phyloP scores from a whole-genome alignment of 2,329 filamentous ascomycete species.

The Colletotrichum sp. region DNA sequence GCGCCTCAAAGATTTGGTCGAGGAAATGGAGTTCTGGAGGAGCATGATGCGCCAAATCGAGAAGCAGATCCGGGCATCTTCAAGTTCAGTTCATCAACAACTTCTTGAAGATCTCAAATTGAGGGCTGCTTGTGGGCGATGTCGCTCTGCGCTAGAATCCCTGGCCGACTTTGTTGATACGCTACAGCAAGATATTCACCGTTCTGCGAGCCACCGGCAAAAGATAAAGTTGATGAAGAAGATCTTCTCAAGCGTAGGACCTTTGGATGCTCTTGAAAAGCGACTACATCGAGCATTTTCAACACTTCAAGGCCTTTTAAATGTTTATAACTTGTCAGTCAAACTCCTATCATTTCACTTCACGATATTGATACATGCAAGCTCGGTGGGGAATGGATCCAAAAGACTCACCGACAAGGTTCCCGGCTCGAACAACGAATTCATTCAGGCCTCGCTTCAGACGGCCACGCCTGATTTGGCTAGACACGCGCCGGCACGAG shows the following conservation, averaged over 20 bases:
- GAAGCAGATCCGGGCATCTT: neutral
- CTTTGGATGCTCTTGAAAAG: too few relatives aligned
- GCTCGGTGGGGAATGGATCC: too few relatives aligned
- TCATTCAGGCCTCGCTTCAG: too few relatives aligned
- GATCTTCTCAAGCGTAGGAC: rapidly evolving
- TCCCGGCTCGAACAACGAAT: too few relatives aligned
- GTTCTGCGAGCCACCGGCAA: rapidly evolving
- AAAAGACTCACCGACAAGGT: too few relatives aligned
- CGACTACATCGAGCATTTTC: too few relatives aligned
- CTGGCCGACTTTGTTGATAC: neutral
- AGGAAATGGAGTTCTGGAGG: conserved; percentile 15
- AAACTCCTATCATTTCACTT: too few relatives aligned
- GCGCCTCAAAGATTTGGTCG: conserved; percentile 19
- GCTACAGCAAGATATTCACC: neutral
- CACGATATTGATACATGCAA: too few relatives aligned
- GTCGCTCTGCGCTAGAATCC: neutral
- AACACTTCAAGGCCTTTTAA: too few relatives aligned
- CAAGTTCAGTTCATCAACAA: neutral
- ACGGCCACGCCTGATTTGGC: too few relatives aligned
- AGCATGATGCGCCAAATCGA: neutral
- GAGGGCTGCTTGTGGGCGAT: neutral
- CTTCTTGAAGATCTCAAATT: neutral
- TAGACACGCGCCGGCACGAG: too few relatives aligned
- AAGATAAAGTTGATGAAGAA: neutral
- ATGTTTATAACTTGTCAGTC: too few relatives aligned